Base-by-base conservation (phyloP, 2,329 filamentous ascomycete species). In the Capronia americana region DNA sequence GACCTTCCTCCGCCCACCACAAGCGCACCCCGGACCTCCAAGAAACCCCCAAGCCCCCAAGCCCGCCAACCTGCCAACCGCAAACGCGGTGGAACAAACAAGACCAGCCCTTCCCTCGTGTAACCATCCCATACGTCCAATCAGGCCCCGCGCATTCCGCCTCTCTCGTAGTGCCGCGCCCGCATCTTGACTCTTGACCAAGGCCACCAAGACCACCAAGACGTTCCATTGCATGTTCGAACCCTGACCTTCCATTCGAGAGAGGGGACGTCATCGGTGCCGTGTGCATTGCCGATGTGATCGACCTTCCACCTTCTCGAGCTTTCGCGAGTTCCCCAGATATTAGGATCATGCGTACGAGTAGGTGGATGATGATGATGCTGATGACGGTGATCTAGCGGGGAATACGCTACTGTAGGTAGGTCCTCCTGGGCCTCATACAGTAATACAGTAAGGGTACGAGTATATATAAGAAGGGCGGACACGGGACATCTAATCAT, bases 161-260 rank as follows among this genome's bases (percentile, higher is more conserved):
- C 38, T n/a, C 38, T 17, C 1, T 51, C 48, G 23, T 23, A 51
- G 20, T 28, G 48, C 23, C 10, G 24, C 3, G 20, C 17, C 17
- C 44, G 7, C n/a, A 12, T 51, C 48, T 17, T 28, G 14, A 26
- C 20, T 5, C 48, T 51, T 26, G 48, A 17, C 48, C 46, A 11
- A 23, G 46, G 1, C 41, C 14, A 17, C 41, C 44, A 48, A 48
- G 44, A 51, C 46, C 14, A 51, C 48, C 48, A 51, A 51, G 48
- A 51, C 48, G 48, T 51, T 51, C 48, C 48, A 51, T 51, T 51
- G 48, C 48, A 51, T 51, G 5, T 44, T 44, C 38, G 38, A 51
- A n/a, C n/a, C 48, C 5, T 51, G 10, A 12, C 20, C 10, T 28
- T 20, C 48, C 2, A 24, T 12, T 1, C n/a, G 10, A 3, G 6